A percentile compares a stretch with the other conserved stretches of the same genome.
These are phyloP conservation scores for Ophiostoma piceae DNA, from an alignment of 2,329 filamentous ascomycete species.

Conservation along the genomic window DNA sequence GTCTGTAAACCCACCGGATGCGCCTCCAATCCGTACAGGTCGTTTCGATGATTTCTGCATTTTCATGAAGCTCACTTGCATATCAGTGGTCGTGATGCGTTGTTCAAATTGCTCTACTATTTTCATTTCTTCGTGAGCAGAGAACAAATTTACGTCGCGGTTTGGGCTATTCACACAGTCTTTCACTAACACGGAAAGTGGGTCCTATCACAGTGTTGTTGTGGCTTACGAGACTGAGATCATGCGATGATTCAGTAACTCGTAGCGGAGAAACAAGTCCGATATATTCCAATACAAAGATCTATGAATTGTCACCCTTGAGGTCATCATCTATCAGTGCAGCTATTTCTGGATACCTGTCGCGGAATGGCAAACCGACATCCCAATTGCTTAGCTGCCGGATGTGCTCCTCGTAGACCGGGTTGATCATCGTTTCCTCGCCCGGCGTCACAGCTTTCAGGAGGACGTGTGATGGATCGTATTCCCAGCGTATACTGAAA, in stretches of 20 bases:
- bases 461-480: conserved; percentile 32
- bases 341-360: conserved; percentile 1
- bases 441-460: conserved; percentile 25
- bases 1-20: neutral
- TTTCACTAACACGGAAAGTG: neutral
- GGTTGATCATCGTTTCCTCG: neutral
- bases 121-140: neutral
- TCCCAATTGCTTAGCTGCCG: conserved; percentile 1
- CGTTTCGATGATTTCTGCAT: neutral
- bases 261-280: conserved; percentile 1
- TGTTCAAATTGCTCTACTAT: too few relatives aligned
- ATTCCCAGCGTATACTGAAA: conserved; percentile 33
- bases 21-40: neutral
- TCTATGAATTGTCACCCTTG: neutral
- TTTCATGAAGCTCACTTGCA: too few relatives aligned
- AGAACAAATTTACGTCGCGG: neutral
- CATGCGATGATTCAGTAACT: neutral
- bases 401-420: neutral
- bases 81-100: too few relatives aligned
- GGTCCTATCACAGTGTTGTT: neutral
- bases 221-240: neutral
- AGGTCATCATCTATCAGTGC: conserved; percentile 1
- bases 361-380: neutral
- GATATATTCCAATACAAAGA: neutral
- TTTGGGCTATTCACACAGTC: neutral